phyloP scores from a whole-genome alignment of 2,329 filamentous ascomycete species.

The Sclerotinia nivalis region DNA sequence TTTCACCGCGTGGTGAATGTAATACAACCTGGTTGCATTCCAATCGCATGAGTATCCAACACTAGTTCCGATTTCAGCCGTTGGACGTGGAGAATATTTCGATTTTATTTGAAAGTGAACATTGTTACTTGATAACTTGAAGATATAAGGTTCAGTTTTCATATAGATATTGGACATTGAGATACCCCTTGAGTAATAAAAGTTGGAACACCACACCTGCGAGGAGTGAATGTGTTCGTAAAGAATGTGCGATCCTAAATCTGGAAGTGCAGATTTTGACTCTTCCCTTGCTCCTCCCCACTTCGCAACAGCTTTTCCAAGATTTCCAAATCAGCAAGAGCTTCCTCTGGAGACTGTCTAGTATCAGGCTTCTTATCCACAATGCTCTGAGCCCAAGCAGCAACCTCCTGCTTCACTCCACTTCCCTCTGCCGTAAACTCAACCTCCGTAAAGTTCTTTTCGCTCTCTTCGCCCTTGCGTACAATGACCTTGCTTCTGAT shows the following conservation, averaged over 20 bases:
- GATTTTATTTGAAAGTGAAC: not conserved
- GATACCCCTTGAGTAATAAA: not conserved
- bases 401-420: slow-evolving; percentile 40
- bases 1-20: not conserved
- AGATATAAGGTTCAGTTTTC: not conserved
- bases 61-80: not conserved
- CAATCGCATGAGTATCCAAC: no score
- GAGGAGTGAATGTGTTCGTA: not conserved
- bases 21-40: not conserved
- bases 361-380: slow-evolving; percentile 32
- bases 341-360: slow-evolving; percentile 34
- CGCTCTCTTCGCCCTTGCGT: slow-evolving; percentile 34
- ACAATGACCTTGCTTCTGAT: slow-evolving; percentile 35
- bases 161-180: not conserved
- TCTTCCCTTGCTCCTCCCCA: slow-evolving; percentile 39
- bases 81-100: not conserved
- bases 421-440: slow-evolving; percentile 39
- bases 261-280: slow-evolving; percentile 33
- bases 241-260: slow-evolving; percentile 23
- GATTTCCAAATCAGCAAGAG: slow-evolving; percentile 39
- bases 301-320: slow-evolving; percentile 42
- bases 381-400: slow-evolving; percentile 39
- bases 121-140: not conserved
- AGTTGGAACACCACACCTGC: not conserved
- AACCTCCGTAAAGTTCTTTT: slow-evolving; percentile 30